These are phyloP conservation scores for Xylariaceae sp. DNA, from an alignment of 2,329 filamentous ascomycete species.

Conservation along the genomic window DNA sequence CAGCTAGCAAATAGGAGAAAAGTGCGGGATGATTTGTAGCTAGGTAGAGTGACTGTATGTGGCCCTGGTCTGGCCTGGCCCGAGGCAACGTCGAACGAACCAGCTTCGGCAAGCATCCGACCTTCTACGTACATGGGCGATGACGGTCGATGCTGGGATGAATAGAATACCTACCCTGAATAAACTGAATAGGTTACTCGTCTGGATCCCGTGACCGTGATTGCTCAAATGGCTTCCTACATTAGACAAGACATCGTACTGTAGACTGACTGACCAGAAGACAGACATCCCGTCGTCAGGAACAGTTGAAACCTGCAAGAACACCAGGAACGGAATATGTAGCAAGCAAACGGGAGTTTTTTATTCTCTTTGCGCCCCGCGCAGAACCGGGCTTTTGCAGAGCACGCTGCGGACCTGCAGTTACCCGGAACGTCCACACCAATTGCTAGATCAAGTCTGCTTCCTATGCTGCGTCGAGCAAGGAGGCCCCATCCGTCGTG, in stretches of 20 bases:
- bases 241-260: neutral
- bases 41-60: neutral
- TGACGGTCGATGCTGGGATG: neutral
- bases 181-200: neutral
- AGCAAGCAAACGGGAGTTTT: constrained; percentile 21
- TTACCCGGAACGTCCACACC: constrained; percentile 25
- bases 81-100: neutral
- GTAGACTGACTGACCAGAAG: neutral
- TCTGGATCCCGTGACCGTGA: neutral
- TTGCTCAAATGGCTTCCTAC: constrained; percentile 5
- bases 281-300: neutral
- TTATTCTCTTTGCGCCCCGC: constrained; percentile 19
- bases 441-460: constrained; percentile 23
- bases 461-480: constrained; percentile 20
- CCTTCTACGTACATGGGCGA: neutral
- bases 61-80: neutral
- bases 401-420: constrained; percentile 31
- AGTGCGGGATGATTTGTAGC: neutral
- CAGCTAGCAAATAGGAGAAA: neutral
- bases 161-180: neutral
- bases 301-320: neutral
- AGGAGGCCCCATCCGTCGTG: constrained; percentile 19
- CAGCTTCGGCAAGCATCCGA: neutral
- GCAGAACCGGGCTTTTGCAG: constrained; percentile 23
- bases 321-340: neutral